Evolutionary conservation across 768 basidiomycete species (phyloP).

Genomic region (Suillus brevipes): DNA sequence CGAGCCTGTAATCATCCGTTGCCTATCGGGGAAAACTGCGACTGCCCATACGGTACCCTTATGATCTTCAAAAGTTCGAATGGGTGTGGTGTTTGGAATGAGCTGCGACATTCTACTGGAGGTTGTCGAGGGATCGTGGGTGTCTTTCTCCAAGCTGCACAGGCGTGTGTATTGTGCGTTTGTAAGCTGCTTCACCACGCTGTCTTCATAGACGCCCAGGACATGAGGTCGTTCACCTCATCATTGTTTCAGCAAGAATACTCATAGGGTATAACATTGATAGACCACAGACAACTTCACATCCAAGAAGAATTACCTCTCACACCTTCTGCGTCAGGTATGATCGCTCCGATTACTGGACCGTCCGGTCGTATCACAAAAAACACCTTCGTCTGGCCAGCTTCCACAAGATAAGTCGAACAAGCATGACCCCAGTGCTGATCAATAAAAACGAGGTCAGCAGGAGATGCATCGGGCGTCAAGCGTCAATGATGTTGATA

Average conservation of each 20-base stretch:
- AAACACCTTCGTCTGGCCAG: constrained; percentile 30
- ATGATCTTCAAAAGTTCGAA: too few species aligned
- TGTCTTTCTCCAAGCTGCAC: too few species aligned
- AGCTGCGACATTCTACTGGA: too few species aligned
- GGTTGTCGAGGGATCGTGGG: too few species aligned
- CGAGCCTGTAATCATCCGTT: not conserved
- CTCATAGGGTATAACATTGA: too few species aligned
- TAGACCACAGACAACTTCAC: not conserved
- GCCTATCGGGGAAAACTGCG: not conserved
- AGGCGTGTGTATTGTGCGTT: not conserved
- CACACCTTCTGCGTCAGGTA: constrained; percentile 20
- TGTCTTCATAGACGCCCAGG: not conserved
- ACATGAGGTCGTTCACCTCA: too few species aligned
- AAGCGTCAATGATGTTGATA: not conserved
- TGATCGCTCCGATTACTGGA: constrained; percentile 30
- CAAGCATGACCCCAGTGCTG: constrained; percentile 36
- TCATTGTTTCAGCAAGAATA: too few species aligned
- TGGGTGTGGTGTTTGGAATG: too few species aligned
- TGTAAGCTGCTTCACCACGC: not conserved
- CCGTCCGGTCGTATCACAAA: constrained; percentile 29
- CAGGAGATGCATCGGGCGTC: constrained; percentile 4
- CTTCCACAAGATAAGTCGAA: constrained; percentile 33
- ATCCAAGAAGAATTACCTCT: not conserved
- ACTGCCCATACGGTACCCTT: too few species aligned
- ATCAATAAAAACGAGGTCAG: constrained; percentile 36